These are phyloP conservation scores for Phtheirospermum japonicum DNA, from an alignment of 257 asterid genomes.

Conservation along the genomic window DNA sequence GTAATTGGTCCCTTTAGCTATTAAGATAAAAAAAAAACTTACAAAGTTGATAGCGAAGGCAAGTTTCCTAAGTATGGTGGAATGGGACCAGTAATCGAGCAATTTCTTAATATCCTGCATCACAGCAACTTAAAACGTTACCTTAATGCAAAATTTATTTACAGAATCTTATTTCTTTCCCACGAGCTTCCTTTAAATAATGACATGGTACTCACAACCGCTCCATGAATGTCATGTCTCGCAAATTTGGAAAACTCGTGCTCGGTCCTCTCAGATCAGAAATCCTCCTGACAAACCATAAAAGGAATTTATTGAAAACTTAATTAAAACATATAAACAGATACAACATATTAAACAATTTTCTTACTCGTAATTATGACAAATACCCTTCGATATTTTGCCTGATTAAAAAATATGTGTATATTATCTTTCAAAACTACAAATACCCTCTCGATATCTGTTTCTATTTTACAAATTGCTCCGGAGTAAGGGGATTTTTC, in stretches of 20 bases:
- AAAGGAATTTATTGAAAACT: background rate
- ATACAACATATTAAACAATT: background rate
- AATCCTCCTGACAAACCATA: slow-evolving; percentile 60
- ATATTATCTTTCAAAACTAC: background rate
- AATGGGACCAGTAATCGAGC: slow-evolving; percentile 64
- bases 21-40: slow-evolving; percentile 32
- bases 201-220: slow-evolving; percentile 50
- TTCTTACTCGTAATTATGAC: background rate
- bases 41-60: slow-evolving; percentile 42
- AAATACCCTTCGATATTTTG: background rate
- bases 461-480: background rate
- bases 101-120: slow-evolving; percentile 75
- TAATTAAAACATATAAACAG: slow-evolving; percentile 8
- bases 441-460: background rate
- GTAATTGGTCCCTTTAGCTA: background rate
- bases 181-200: slow-evolving; percentile 2
- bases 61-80: slow-evolving; percentile 48
- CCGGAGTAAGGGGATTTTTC: background rate
- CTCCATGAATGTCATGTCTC: slow-evolving; percentile 24
- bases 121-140: slow-evolving; percentile 27
- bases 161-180: background rate
- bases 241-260: slow-evolving; percentile 55
- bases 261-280: slow-evolving; percentile 52
- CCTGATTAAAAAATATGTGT: background rate
- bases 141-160: background rate